phyloP scores from a whole-genome alignment of 306 rosid genomes.

The Vigna unguiculata region DNA sequence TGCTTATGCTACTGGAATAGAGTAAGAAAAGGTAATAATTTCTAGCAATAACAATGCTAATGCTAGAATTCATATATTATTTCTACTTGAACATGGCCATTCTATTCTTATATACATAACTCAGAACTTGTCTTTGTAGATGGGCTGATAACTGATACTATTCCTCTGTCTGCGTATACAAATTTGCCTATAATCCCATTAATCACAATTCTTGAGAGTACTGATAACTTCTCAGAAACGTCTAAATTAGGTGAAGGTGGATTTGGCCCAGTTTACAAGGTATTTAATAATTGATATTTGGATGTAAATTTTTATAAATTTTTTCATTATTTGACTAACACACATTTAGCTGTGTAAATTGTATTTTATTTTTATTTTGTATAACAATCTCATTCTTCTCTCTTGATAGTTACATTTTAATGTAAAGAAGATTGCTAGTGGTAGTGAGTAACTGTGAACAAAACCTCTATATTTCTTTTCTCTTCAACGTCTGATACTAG shows the following conservation, averaged over 20 bases:
- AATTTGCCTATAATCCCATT: background rate
- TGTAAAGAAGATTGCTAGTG: too few species aligned
- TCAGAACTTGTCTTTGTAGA: background rate
- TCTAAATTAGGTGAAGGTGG: constrained; percentile 63
- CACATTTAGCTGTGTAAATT: background rate
- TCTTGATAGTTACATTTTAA: too few species aligned
- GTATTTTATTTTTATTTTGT: too few species aligned
- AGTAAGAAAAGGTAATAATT: constrained; percentile 26
- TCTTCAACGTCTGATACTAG: too few species aligned
- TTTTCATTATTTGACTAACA: background rate
- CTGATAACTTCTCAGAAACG: constrained; percentile 44
- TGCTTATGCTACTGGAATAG: background rate
- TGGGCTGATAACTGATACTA: too few species aligned
- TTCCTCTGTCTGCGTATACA: background rate
- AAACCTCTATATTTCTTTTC: too few species aligned
- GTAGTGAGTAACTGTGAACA: too few species aligned
- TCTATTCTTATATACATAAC: background rate
- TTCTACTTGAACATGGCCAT: background rate
- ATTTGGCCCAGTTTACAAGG: background rate
- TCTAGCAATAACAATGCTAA: background rate
- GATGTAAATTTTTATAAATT: background rate
- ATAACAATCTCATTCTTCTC: too few species aligned
- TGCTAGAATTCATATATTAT: background rate
- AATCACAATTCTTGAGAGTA: background rate
- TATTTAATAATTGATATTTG: constrained; percentile 11